Evolutionary conservation across 768 basidiomycete genomes (phyloP).

Genomic region (Leccinum ochraceum): DNA sequence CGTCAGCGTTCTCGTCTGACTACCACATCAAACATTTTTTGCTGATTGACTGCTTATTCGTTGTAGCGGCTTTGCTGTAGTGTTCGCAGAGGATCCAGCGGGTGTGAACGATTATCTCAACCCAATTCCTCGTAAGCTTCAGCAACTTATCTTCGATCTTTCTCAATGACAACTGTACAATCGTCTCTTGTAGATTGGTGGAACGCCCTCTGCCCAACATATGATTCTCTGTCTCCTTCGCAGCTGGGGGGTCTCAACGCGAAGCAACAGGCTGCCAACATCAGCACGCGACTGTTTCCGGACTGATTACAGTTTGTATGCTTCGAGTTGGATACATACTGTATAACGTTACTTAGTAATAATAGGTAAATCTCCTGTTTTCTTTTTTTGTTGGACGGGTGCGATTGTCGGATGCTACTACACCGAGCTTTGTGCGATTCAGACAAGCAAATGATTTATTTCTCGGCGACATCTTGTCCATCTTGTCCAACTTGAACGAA

Average conservation of each 20-base stretch:
- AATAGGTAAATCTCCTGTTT: background rate
- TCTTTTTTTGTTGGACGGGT: background rate
- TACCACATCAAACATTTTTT: background rate
- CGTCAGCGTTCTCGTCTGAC: constrained; percentile 11
- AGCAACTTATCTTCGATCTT: background rate
- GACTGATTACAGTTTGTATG: constrained; percentile 4
- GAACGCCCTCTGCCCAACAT: constrained; percentile 28
- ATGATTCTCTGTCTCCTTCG: constrained; percentile 15
- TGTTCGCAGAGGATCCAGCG: constrained; percentile 27
- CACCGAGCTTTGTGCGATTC: no score
- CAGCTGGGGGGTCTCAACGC: constrained; percentile 24
- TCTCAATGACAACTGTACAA: background rate
- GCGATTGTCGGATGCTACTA: background rate
- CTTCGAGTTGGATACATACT: background rate
- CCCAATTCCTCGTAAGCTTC: constrained; percentile 16
- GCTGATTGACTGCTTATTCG: background rate
- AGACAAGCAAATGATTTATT: no score
- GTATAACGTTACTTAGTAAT: background rate
- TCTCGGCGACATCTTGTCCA: no score
- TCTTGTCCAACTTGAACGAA: no score
- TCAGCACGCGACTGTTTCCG: constrained; percentile 21
- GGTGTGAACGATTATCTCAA: constrained; percentile 18
- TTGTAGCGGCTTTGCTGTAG: constrained; percentile 29
- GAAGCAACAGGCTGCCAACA: constrained; percentile 21
- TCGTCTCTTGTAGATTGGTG: constrained; percentile 21